Evolutionary conservation across 306 rosid species (phyloP), one percentile per base, ranked within the genome.

Genomic region (Senna tora): DNA sequence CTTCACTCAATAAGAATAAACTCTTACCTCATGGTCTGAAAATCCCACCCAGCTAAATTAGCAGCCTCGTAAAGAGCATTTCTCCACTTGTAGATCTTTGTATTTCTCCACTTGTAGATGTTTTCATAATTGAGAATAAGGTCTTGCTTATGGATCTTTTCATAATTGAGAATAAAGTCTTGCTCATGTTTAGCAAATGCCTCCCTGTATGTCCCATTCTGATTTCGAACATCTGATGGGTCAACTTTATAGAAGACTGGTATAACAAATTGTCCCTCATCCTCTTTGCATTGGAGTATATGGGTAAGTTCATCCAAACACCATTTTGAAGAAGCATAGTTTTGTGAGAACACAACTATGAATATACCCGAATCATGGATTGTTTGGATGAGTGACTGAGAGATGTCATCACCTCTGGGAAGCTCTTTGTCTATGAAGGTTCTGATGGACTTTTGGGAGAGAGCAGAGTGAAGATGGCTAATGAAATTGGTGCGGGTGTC

Each of bases 361-460:
- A 68, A 39, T 1, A 72, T 9, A 6, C 41, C 0, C 0, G 77
- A 72, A 25, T 59, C 9, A 16, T 72, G 25, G 4, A 72, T 59
- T 2, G 59, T 59, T 15, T 9, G 11, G 42, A 11, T 5, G 7
- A 54, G 51, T 39, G 64, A 0, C 4, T 33, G 6, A 6, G 38
- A 46, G 9, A 72, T 25, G 14, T 72, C 69, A 12, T 72, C 77
- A 4, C 77, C 77, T 13, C 46, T 76, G 0, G 0, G 0, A 0
- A 80, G 61, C 2, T n/a, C 0, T 9, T 41, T 2, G 25, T 80
- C 84, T 9, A 59, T 71, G 75, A 15, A 76, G 10, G 67, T 21
- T 6, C 0, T 3, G 4, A 80, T 59, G 0, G 1, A 2, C 0
- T 38, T 33, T 3, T 16, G 15, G 13, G 14, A 4, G 0, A 59